A percentile compares a stretch with the other conserved stretches of the same genome.
Evolutionary conservation across 495 filamentous ascomycete genomes (phyloP).

Genomic region (Aspergillus saccharolyticus): DNA sequence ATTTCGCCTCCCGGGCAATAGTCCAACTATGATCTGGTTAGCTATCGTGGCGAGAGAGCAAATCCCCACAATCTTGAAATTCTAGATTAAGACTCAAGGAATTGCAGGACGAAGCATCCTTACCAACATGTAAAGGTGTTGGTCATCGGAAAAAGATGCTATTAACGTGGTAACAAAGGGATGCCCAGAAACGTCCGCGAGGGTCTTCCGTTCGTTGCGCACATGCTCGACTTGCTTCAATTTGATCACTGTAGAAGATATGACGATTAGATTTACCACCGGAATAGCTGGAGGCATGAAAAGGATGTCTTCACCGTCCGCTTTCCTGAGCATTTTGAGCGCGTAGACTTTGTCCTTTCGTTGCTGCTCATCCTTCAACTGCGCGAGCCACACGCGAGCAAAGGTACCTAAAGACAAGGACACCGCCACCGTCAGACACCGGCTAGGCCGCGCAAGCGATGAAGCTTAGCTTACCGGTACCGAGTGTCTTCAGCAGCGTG

Average conservation of each 20-base stretch:
- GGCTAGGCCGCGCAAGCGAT: conserved; percentile 10
- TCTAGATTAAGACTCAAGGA: not conserved
- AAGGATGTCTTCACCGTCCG: conserved; percentile 51
- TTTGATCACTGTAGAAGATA: conserved; percentile 64
- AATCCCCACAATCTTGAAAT: not conserved
- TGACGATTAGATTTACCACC: conserved; percentile 1
- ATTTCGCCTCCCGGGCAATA: conserved; percentile 94
- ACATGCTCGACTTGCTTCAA: conserved; percentile 98
- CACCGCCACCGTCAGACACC: conserved; percentile 29
- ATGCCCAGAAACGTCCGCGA: conserved; percentile 82
- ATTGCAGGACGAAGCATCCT: conserved; percentile 15
- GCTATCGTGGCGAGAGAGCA: conserved; percentile 7
- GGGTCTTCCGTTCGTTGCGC: conserved; percentile 82
- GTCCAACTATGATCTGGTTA: conserved; percentile 55
- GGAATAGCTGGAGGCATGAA: conserved; percentile 7
- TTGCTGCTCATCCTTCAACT: conserved; percentile 53
- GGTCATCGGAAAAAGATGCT: conserved; percentile 82
- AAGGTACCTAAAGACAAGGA: conserved; percentile 69
- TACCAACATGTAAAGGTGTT: conserved; percentile 89
- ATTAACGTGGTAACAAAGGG: conserved; percentile 94
- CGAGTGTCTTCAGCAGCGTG: conserved; percentile 79
- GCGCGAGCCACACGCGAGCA: conserved; percentile 86
- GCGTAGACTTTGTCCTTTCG: conserved; percentile 74
- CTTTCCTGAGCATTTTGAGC: conserved; percentile 89
- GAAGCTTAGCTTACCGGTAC: conserved; percentile 59